Conservation (phyloP, 192 early-diverging fungal genomes). For the Coemansia sp. region DNA sequence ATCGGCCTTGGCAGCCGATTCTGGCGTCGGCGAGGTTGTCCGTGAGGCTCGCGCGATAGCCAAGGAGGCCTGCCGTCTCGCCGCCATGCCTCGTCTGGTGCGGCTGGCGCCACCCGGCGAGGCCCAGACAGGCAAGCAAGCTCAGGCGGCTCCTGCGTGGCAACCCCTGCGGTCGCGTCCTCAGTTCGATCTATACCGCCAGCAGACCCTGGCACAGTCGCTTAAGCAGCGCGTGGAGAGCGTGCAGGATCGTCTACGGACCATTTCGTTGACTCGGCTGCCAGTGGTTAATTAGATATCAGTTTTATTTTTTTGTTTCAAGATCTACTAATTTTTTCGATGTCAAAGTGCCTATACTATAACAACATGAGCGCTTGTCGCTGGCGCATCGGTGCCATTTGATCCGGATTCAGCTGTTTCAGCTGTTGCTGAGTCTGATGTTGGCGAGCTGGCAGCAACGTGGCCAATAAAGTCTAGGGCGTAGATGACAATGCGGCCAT, state of each 20-base stretch:
- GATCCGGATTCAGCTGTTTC: not conserved
- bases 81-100: conserved; percentile 39
- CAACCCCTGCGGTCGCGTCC: conserved; percentile 33
- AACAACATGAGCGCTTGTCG: not conserved
- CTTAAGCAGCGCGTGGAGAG: conserved; percentile 37
- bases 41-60: conserved; percentile 27
- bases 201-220: conserved; percentile 46
- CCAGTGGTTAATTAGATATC: not conserved
- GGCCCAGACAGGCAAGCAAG: not conserved
- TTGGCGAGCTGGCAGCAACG: conserved; percentile 1
- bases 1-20: not conserved
- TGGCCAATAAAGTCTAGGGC: conserved; percentile 63
- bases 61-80: conserved; percentile 38
- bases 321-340: not conserved
- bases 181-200: conserved; percentile 46
- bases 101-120: conserved; percentile 5
- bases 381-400: not conserved
- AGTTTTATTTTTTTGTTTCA: not conserved
- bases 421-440: too few relatives aligned
- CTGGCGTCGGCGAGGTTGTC: conserved; percentile 16
- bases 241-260: conserved; percentile 38
- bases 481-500: conserved; percentile 79
- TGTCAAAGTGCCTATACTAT: not conserved
- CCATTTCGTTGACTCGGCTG: conserved; percentile 8
- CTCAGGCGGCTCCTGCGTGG: conserved; percentile 19